phyloP scores from a whole-genome alignment of 805 yeast species.

The Yamadazyma laniorum region DNA sequence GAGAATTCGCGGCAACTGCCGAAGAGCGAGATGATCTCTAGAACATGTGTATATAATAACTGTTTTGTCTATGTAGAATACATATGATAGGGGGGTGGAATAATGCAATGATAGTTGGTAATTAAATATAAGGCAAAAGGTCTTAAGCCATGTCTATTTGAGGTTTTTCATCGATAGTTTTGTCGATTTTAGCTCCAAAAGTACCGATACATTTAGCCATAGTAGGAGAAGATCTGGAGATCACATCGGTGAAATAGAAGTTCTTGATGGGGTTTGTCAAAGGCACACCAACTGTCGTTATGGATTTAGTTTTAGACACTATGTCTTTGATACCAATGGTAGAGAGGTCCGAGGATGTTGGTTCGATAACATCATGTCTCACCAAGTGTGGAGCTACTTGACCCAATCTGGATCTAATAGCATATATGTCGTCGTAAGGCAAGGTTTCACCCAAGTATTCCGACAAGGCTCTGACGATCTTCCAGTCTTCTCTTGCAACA shows the following conservation, averaged over 20 bases:
- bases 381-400: slow-evolving; percentile 80
- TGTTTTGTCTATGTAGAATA: slow-evolving; percentile 7
- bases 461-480: slow-evolving; percentile 75
- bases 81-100: slow-evolving; percentile 1
- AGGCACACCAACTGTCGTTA: slow-evolving; percentile 40
- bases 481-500: slow-evolving; percentile 90
- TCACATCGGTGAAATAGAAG: slow-evolving; percentile 86
- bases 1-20: background rate
- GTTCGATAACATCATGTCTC: slow-evolving; percentile 72
- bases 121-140: slow-evolving; percentile 1
- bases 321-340: slow-evolving; percentile 54
- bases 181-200: slow-evolving; percentile 66
- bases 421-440: slow-evolving; percentile 72
- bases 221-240: slow-evolving; percentile 83
- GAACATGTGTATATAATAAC: slow-evolving; percentile 3
- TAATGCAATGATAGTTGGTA: slow-evolving; percentile 5
- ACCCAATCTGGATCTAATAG: slow-evolving; percentile 65
- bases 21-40: background rate
- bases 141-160: slow-evolving; percentile 32
- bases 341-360: slow-evolving; percentile 56
- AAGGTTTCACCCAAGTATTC: slow-evolving; percentile 70
- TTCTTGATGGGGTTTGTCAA: slow-evolving; percentile 73
- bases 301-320: slow-evolving; percentile 35
- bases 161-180: slow-evolving; percentile 49
- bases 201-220: slow-evolving; percentile 84